Evolutionary conservation across 495 filamentous ascomycete species (phyloP).

Genomic region (Tuber microsphaerosporum): DNA sequence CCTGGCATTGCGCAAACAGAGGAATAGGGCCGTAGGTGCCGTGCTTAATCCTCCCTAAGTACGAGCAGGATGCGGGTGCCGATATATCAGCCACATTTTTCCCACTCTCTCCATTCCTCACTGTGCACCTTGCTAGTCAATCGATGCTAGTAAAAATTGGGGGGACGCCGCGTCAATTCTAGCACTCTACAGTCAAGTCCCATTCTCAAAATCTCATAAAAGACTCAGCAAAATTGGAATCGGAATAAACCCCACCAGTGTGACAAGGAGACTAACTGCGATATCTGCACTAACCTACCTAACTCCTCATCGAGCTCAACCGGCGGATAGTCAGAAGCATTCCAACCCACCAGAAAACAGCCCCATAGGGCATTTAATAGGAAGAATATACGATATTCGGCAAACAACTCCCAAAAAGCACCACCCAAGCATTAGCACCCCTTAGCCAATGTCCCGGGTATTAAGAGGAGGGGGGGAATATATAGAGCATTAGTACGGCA

Average conservation of each 20-base stretch:
- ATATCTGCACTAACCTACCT: neutral
- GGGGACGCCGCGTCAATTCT: neutral
- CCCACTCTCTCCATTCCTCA: neutral
- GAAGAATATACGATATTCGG: neutral
- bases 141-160: neutral
- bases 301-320: neutral
- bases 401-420: neutral
- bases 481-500: too few species aligned
- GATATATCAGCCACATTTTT: neutral
- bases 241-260: neutral
- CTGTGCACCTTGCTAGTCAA: neutral
- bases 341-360: neutral
- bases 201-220: neutral
- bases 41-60: neutral
- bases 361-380: neutral
- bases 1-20: neutral
- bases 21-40: neutral
- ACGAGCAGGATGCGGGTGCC: neutral
- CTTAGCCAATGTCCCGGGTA: neutral
- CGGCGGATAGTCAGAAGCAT: neutral
- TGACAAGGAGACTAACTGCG: neutral
- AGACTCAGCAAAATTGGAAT: neutral
- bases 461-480: too few species aligned
- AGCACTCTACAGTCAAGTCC: neutral
- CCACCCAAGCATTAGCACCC: neutral